Conservation (phyloP, 2,329 filamentous ascomycete genomes). For the Metarhizium album region DNA sequence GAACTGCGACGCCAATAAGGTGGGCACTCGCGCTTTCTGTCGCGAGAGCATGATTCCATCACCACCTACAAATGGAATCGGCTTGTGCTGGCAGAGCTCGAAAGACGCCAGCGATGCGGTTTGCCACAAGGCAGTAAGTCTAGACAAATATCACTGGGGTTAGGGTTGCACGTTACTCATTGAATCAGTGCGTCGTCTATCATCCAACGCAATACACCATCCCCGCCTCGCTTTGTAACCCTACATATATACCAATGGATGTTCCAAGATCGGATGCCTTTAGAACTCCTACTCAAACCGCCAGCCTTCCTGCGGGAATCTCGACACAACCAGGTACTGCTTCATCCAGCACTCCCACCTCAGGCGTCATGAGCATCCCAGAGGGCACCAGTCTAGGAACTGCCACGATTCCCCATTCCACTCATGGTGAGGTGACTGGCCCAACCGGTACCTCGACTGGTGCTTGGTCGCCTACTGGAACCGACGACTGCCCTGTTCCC, state of each 20-base stretch:
- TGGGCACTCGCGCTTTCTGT: conserved; percentile 32
- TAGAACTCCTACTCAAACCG: not conserved
- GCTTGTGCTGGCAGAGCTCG: conserved; percentile 31
- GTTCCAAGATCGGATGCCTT: not conserved
- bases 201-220: conserved; percentile 27
- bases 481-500: not conserved
- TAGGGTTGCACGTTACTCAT: not conserved
- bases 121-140: conserved; percentile 35
- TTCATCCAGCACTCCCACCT: not conserved
- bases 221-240: conserved; percentile 21
- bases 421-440: not conserved
- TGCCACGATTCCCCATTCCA: conserved; percentile 1
- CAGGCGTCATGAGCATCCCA: conserved; percentile 10
- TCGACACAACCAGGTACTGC: not conserved
- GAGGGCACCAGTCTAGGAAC: conserved; percentile 58
- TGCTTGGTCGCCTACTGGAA: not conserved
- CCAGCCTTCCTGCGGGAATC: not conserved
- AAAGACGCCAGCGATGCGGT: conserved; percentile 30
- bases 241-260: not conserved
- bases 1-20: conserved; percentile 27
- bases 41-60: conserved; percentile 32
- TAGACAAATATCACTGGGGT: not conserved
- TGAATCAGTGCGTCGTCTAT: conserved; percentile 32
- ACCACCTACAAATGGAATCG: conserved; percentile 25
- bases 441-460: conserved; percentile 4